phyloP scores from a whole-genome alignment of 805 yeast genomes.

The Torulaspora microellipsoides region DNA sequence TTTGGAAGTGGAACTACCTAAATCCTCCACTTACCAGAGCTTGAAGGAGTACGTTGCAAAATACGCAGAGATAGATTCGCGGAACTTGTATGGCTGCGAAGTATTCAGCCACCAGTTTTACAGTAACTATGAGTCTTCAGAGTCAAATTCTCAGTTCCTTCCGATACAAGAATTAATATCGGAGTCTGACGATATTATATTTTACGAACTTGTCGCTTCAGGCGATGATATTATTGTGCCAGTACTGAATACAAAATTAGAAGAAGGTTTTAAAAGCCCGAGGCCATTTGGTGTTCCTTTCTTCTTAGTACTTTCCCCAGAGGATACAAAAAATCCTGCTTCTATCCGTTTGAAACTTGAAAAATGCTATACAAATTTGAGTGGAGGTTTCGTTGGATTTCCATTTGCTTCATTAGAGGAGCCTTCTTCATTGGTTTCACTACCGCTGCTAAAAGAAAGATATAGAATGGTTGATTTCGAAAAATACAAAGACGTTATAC shows the following conservation, averaged over 20 bases:
- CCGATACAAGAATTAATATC: slow-evolving; percentile 66
- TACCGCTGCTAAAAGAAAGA: slow-evolving; percentile 33
- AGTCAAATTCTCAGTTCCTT: slow-evolving; percentile 45
- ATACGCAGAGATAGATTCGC: slow-evolving; percentile 36
- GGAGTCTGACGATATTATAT: slow-evolving; percentile 56
- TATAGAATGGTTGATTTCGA: slow-evolving; percentile 23
- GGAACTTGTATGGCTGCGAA: slow-evolving; percentile 49
- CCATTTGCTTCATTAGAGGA: slow-evolving; percentile 21
- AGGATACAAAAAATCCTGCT: slow-evolving; percentile 54
- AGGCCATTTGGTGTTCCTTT: slow-evolving; percentile 73
- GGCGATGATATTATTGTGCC: slow-evolving; percentile 54
- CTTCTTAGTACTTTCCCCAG: slow-evolving; percentile 51
- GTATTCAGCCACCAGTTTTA: slow-evolving; percentile 65
- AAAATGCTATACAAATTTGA: slow-evolving; percentile 42
- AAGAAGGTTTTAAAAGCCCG: slow-evolving; percentile 38
- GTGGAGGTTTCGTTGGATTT: slow-evolving; percentile 38
- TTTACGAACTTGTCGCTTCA: slow-evolving; percentile 50
- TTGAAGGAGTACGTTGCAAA: slow-evolving; percentile 57
- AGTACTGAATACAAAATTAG: slow-evolving; percentile 45
- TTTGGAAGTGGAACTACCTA: slow-evolving; percentile 69
- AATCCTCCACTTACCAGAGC: slow-evolving; percentile 58
- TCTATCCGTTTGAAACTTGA: slow-evolving; percentile 55
- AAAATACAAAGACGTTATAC: slow-evolving; percentile 17
- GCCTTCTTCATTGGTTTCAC: slow-evolving; percentile 28
- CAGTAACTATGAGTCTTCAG: slow-evolving; percentile 62